These are phyloP conservation scores for Phytophthora capsici DNA, from an alignment of 352 stramenopile species.

Conservation along the genomic window DNA sequence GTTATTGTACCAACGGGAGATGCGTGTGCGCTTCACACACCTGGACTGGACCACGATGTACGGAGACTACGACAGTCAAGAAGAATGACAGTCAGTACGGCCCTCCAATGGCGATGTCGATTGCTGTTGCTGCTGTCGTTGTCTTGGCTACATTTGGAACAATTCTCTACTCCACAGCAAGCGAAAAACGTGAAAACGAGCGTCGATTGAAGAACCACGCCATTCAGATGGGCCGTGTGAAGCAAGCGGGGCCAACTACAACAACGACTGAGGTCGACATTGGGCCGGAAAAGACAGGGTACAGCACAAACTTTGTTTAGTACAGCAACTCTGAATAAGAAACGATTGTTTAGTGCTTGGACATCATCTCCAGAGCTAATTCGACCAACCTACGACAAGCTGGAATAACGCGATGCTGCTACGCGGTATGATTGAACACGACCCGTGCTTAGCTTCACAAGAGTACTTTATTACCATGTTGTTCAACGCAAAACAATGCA, in stretches of 20 bases:
- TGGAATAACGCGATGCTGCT: too few relatives aligned
- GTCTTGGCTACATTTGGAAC: constrained; percentile 8
- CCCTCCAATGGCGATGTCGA: constrained; percentile 20
- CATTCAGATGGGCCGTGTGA: constrained; percentile 3
- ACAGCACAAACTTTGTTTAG: constrained; percentile 24
- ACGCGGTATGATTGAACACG: too few relatives aligned
- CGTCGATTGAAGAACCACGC: constrained; percentile 7
- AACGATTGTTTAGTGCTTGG: neutral
- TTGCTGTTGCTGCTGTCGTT: constrained; percentile 9
- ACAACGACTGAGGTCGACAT: neutral
- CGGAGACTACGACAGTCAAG: constrained; percentile 24
- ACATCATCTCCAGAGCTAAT: too few relatives aligned
- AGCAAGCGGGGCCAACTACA: neutral
- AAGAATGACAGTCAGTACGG: constrained; percentile 19
- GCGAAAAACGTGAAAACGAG: constrained; percentile 7
- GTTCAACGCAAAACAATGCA: too few relatives aligned
- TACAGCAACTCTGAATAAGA: neutral
- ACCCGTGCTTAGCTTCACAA: too few relatives aligned
- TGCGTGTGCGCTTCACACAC: constrained; percentile 35
- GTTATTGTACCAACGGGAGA: constrained; percentile 28
- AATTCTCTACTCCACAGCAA: constrained; percentile 5
- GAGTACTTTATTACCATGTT: too few relatives aligned
- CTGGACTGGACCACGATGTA: constrained; percentile 43
- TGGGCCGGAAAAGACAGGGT: constrained; percentile 3
- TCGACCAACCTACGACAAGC: too few relatives aligned